Conservation (phyloP, 139 green algal species). For the Microglena sp. region DNA sequence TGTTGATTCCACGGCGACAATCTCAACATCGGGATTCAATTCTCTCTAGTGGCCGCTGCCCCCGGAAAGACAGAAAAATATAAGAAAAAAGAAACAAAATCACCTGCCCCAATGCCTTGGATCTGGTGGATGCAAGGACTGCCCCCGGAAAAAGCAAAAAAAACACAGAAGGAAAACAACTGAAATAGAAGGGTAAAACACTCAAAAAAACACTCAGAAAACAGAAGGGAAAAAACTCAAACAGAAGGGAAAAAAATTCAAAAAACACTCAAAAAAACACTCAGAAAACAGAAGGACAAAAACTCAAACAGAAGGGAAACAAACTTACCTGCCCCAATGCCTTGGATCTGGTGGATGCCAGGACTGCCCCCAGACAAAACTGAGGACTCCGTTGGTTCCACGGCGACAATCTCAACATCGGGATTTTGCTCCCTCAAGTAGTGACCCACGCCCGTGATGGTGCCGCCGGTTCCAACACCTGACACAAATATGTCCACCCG, state of each 20-base stretch:
- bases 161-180: too few species aligned
- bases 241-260: too few species aligned
- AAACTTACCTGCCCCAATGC: conserved; percentile 62
- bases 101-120: conserved; percentile 24
- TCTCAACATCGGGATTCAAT: not conserved
- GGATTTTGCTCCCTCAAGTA: not conserved
- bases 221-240: too few species aligned
- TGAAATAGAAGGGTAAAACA: too few species aligned
- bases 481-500: conserved; percentile 86
- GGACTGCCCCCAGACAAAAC: conserved; percentile 45
- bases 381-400: not conserved
- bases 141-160: conserved; percentile 28
- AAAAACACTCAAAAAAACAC: too few species aligned
- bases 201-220: too few species aligned
- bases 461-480: conserved; percentile 96
- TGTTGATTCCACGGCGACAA: not conserved
- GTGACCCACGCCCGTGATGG: conserved; percentile 63
- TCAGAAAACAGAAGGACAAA: too few species aligned
- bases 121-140: conserved; percentile 2
- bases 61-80: not conserved
- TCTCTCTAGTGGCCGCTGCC: not conserved
- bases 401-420: not conserved
- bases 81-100: not conserved
- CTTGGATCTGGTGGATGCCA: conserved; percentile 91
- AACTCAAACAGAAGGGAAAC: too few species aligned